Evolutionary conservation across 2,329 filamentous ascomycete genomes (phyloP).

Genomic region (Lizonia empirigonia): DNA sequence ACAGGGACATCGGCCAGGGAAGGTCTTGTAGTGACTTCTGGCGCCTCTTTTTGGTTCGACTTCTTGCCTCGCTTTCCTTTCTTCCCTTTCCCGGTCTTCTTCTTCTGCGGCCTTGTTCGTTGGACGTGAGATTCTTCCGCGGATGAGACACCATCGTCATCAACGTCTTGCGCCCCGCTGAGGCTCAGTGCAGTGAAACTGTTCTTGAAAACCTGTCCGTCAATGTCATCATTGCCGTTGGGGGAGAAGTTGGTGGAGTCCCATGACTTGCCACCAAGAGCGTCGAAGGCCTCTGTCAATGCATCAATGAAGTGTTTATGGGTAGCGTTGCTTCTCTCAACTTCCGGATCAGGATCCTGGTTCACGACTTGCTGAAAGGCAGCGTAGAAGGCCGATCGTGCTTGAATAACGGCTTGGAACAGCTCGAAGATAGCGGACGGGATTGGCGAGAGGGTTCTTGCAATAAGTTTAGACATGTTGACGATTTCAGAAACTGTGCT

Average conservation of each 20-base stretch:
- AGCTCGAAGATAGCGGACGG: slow-evolving; percentile 46
- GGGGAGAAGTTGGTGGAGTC: slow-evolving; percentile 13
- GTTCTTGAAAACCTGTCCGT: slow-evolving; percentile 21
- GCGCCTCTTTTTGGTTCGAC: slow-evolving; percentile 32
- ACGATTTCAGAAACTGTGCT: slow-evolving; percentile 48
- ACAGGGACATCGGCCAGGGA: slow-evolving; percentile 50
- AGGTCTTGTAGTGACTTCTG: slow-evolving; percentile 16
- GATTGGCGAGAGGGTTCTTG: slow-evolving; percentile 40
- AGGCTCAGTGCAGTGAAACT: slow-evolving; percentile 21
- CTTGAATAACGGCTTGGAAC: slow-evolving; percentile 50
- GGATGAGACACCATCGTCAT: slow-evolving; percentile 12
- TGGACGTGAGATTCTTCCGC: slow-evolving; percentile 14
- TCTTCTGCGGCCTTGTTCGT: slow-evolving; percentile 26
- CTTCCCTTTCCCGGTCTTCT: slow-evolving; percentile 32
- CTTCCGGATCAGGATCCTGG: slow-evolving; percentile 43
- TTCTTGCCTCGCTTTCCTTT: slow-evolving; percentile 34
- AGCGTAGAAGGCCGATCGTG: slow-evolving; percentile 31
- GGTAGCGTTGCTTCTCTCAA: slow-evolving; percentile 48
- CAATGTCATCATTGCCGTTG: slow-evolving; percentile 17
- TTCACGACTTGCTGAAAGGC: slow-evolving; percentile 45
- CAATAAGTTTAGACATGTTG: slow-evolving; percentile 51
- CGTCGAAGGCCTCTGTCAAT: slow-evolving; percentile 46
- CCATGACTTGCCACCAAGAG: slow-evolving; percentile 44
- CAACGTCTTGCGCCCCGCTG: slow-evolving; percentile 2
- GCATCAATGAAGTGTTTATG: slow-evolving; percentile 55